phyloP scores from a whole-genome alignment of 2,329 filamentous ascomycete species.

The Fusarium armeniacum region DNA sequence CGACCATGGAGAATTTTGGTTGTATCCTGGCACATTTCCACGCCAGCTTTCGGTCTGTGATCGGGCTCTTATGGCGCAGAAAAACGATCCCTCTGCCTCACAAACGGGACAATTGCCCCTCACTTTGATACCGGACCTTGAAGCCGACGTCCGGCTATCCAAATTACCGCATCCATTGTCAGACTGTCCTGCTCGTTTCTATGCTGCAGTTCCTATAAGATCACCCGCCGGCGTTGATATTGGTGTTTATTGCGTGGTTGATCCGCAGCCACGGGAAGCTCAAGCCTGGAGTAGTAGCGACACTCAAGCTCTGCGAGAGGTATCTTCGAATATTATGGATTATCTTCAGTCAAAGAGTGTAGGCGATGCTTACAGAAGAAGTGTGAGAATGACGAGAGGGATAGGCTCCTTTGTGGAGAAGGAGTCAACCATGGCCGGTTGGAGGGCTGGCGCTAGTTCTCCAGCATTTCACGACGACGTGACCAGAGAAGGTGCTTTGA shows the following conservation, averaged over 20 bases:
- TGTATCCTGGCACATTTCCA: slow-evolving; percentile 50
- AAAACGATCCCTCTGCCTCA: background rate
- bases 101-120: slow-evolving; percentile 49
- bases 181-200: slow-evolving; percentile 52
- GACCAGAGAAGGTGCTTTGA: slow-evolving; percentile 29
- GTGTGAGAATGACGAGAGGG: slow-evolving; percentile 57
- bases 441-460: slow-evolving; percentile 36
- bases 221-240: slow-evolving; percentile 58
- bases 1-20: slow-evolving; percentile 37
- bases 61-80: slow-evolving; percentile 41
- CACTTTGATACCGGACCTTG: slow-evolving; percentile 54
- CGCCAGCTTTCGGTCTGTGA: slow-evolving; percentile 50
- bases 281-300: slow-evolving; percentile 47
- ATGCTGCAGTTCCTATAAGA: slow-evolving; percentile 59
- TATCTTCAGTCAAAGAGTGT: slow-evolving; percentile 54
- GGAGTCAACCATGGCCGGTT: slow-evolving; percentile 50
- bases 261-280: slow-evolving; percentile 21
- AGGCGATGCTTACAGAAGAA: slow-evolving; percentile 49
- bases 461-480: slow-evolving; percentile 26
- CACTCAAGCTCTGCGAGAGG: slow-evolving; percentile 47
- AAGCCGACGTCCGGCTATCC: slow-evolving; percentile 50
- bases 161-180: slow-evolving; percentile 41
- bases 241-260: slow-evolving; percentile 56
- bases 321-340: slow-evolving; percentile 55
- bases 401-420: slow-evolving; percentile 57